Evolutionary conservation across 495 filamentous ascomycete genomes (phyloP), one percentile per base, ranked within the genome.

Genomic region (Gamarada debralockiae): DNA sequence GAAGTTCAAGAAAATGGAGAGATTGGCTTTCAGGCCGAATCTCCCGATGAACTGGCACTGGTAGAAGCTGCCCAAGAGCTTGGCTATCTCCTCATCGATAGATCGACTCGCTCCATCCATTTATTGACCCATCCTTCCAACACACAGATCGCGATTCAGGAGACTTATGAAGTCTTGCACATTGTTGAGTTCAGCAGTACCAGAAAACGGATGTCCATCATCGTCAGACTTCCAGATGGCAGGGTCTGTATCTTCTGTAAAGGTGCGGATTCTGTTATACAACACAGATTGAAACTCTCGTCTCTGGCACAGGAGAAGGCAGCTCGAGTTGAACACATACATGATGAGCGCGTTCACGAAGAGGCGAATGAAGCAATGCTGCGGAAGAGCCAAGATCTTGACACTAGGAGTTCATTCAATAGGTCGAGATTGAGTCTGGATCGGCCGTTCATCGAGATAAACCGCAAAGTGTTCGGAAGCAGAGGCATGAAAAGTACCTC

Each of bases 181-280:
- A 79, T 95, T n/a, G 87, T 97, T 58, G 92, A 96, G 63, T 97
- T 97, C 60, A 92, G 88, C 51, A 92, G 87, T 64, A 82, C 82
- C 53, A 80, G 92, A 34, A 97, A 96, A 69, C 76, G 92, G 57
- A 96, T 96, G 92, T 92, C 92, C 0, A 83, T 95, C 50, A 70
- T 96, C 34, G 82, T 96, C 2, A 83, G 86, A 25, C 89, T 92
- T 74, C 90, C 92, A 1, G 88, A 95, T 59, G 76, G 82, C 14
- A 80, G 82, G 18, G 86, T 95, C 43, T 93, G 86, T 64, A 64
- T 97, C 3, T 79, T 96, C 61, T 92, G 86, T 69, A 97, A 97
- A 66, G 92, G 92, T 23, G 92, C 92, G 31, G 92, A 97, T 68
- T 90, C 89, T 6, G 59, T 69, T 39, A 78, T 97, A 48, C 82